Evolutionary conservation across 2,329 filamentous ascomycete species (phyloP), one percentile per base, ranked within the genome.

Genomic region (Arachnomyces sp.): DNA sequence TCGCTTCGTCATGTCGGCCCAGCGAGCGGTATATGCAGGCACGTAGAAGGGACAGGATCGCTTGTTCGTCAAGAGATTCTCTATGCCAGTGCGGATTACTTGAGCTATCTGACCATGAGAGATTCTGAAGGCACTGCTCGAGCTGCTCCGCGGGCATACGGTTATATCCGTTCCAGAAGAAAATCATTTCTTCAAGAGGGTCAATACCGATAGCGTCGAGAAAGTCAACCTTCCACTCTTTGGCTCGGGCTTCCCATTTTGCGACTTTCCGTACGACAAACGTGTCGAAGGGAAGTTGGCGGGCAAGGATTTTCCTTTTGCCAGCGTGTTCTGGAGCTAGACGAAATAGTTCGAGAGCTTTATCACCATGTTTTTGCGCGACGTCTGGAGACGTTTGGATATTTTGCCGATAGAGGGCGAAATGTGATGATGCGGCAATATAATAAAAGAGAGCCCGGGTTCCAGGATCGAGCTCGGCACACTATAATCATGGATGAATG

Each of bases 121-220:
- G 64, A n/a, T 74, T 73, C 1, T 58, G 63, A 29, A 86, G 58
- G 0, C 79, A 84, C 31, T 70, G 65, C 35, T 82, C 68, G 11
- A 94, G 67, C 44, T 90, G 76, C 0, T 66, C 64, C 1, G 64
- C 52, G 2, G 74, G 69, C 85, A 94, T 93, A 40, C 87, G 79
- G 62, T 85, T 90, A 51, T 78, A 79, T 0, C 89, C 90, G 55
- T 86, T 89, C 89, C 89, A 96, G 52, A 96, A 79, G 59, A 90
- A 94, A 9, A 84, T 81, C 83, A 96, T 94, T 66, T 96, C 92
- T 53, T 88, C 77, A 1, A 86, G 70, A 0, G 92, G 92, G 44
- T 81, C 84, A 2, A 85, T 72, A 0, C 88, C 88, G 7, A 93
- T 72, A 0, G 84, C 88, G 51, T 96, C 90, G 2, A 83, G 74